Evolutionary conservation across 225 moss, liverwort and hornwort species (phyloP).

Genomic region (Polytrichum formosum): DNA sequence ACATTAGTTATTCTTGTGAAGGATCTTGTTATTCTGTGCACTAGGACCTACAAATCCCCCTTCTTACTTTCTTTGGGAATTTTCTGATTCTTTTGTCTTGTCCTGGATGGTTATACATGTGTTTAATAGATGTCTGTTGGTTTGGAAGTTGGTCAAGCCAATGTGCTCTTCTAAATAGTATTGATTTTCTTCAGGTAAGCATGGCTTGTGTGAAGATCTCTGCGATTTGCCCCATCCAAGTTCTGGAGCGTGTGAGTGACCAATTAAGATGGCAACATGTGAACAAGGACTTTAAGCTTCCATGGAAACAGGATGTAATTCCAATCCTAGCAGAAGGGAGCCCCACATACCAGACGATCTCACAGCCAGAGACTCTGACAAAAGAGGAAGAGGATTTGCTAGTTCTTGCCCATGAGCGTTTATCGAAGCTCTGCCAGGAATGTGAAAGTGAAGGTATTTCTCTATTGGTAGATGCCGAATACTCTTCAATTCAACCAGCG

Average conservation of each 20-base stretch:
- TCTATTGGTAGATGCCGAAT: constrained; percentile 83
- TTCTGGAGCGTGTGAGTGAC: constrained; percentile 75
- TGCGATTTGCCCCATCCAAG: constrained; percentile 69
- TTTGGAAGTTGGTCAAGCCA: too few relatives aligned
- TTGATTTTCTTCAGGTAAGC: constrained; percentile 51
- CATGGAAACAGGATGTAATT: constrained; percentile 74
- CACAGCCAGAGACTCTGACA: constrained; percentile 48
- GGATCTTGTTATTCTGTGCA: too few relatives aligned
- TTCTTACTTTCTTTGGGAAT: too few relatives aligned
- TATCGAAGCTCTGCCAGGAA: constrained; percentile 54
- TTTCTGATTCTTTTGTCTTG: too few relatives aligned
- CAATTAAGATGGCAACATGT: constrained; percentile 78
- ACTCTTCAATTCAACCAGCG: constrained; percentile 74
- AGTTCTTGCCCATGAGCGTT: constrained; percentile 52
- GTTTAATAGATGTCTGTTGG: too few relatives aligned
- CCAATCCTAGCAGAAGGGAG: constrained; percentile 67
- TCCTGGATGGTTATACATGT: too few relatives aligned
- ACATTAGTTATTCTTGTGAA: too few relatives aligned
- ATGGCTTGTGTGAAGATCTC: constrained; percentile 71
- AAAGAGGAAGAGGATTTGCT: constrained; percentile 61
- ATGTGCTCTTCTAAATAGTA: too few relatives aligned
- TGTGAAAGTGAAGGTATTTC: constrained; percentile 59
- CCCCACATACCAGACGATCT: constrained; percentile 60
- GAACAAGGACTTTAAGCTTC: constrained; percentile 49
- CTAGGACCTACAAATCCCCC: too few relatives aligned